phyloP scores from a whole-genome alignment of 164 flowering plant species.

The Berberis vulgaris region DNA sequence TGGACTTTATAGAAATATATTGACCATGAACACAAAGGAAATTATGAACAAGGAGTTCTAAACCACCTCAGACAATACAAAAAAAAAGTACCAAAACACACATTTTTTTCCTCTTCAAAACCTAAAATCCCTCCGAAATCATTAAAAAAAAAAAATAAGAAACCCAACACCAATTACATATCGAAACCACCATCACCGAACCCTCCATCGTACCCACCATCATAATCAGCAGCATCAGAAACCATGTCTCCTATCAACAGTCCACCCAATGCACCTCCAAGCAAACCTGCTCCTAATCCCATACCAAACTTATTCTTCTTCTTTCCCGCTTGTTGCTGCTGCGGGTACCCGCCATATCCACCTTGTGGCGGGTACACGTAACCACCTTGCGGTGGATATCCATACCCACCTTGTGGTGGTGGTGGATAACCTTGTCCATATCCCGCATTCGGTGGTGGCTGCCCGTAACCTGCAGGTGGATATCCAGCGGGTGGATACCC shows the following conservation, averaged over 20 bases:
- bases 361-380: constrained; percentile 20
- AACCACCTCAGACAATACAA: no score
- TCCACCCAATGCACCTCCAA: constrained; percentile 73
- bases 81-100: no score
- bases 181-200: constrained; percentile 36
- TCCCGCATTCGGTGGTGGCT: constrained; percentile 9
- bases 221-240: constrained; percentile 33
- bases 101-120: no score
- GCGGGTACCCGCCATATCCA: constrained; percentile 23
- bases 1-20: no score
- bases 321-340: no score
- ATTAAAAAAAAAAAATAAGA: no score
- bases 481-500: background rate
- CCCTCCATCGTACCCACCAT: constrained; percentile 22
- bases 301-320: constrained; percentile 46
- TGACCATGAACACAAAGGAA: no score
- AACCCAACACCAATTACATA: constrained; percentile 14
- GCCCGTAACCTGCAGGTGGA: constrained; percentile 2
- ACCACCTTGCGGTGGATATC: constrained; percentile 13
- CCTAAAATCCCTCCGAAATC: no score
- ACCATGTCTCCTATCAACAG: constrained; percentile 64
- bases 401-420: constrained; percentile 10
- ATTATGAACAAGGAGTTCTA: no score
- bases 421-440: constrained; percentile 4
- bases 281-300: constrained; percentile 72